A percentile compares a stretch with the other conserved stretches of the same genome.
Conservation (phyloP, 2,329 filamentous ascomycete species). For the Fusarium miscanthi region DNA sequence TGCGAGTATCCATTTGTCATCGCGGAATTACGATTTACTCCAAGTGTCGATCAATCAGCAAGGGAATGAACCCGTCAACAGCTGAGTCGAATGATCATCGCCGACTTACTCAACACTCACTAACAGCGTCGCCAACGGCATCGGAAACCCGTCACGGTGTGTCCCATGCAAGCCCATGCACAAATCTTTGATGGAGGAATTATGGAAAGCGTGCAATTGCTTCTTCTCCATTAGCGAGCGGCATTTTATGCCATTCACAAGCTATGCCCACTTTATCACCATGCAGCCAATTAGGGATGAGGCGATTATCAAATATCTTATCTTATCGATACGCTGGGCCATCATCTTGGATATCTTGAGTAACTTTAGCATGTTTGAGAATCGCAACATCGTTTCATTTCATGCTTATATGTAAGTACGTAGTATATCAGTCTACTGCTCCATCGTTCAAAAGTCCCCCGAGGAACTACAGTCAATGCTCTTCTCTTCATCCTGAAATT, state of each 20-base stretch:
- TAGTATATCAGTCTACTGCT: neutral
- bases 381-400: neutral
- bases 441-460: neutral
- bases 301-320: neutral
- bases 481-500: neutral
- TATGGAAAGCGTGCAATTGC: neutral
- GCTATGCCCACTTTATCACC: neutral
- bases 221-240: neutral
- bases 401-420: fast-evolving
- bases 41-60: neutral
- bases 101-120: neutral
- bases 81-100: neutral
- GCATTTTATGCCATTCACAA: neutral
- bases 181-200: neutral
- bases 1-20: neutral
- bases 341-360: neutral
- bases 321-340: neutral
- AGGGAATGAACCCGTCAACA: neutral
- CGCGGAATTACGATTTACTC: neutral
- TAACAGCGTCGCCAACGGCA: neutral
- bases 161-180: no score
- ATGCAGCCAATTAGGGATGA: neutral
- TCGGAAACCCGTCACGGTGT: fast-evolving
- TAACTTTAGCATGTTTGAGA: neutral
- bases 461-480: fast-evolving